Base-by-base conservation (phyloP, 2,329 filamentous ascomycete species). In the Nemania sp. region DNA sequence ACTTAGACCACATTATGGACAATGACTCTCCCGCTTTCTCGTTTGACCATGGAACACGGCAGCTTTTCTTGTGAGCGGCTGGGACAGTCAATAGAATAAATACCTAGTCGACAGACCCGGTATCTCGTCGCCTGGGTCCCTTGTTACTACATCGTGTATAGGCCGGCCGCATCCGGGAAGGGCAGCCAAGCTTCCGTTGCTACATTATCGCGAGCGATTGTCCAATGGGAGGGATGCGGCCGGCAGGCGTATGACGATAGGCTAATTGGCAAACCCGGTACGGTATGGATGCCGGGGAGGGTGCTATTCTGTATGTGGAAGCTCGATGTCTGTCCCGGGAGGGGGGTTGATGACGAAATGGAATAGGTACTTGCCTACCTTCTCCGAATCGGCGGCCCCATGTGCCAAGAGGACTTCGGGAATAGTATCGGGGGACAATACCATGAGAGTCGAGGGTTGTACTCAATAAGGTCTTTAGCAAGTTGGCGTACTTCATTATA, bases 1-100 rank as follows among this genome's bases (percentile, higher is more conserved):
- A 27, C 18, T 27, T 45, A 7, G 55, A 70, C 64, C 65, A 69
- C 72, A 73, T 74, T 45, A 41, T 56, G 54, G 11, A 32, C 10
- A 24, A 0, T n/a, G 8, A 24, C n/a, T 27, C 29, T 52, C 20
- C 49, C 38, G 22, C 5, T 24, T 24, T 45, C 22, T 24, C 51
- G 20, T 38, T 2, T 41, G n/a, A 22, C 10, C 24, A 26, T 24
- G 10, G 18, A 20, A 47, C 11, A 11, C 1, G 18, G 35, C 10
- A 20, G 8, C 51, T 43, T 1, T 11, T 26, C 51, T 51, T 18
- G 11, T 18, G 6, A 47, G 18, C 15, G 7, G 5, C 8, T 6
- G 43, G n/a, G 32, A 26, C 20, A 29, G 56, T 62, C 52, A 18
- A 11, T 3, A 18, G 6, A 52, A 52, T 27, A 52, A 35, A 32